Percentiles rank a stretch among this genome's conserved stretches.
phyloP scores from a whole-genome alignment of 2,329 filamentous ascomycete species.

The Stagonosporopsis chrysanthemi region DNA sequence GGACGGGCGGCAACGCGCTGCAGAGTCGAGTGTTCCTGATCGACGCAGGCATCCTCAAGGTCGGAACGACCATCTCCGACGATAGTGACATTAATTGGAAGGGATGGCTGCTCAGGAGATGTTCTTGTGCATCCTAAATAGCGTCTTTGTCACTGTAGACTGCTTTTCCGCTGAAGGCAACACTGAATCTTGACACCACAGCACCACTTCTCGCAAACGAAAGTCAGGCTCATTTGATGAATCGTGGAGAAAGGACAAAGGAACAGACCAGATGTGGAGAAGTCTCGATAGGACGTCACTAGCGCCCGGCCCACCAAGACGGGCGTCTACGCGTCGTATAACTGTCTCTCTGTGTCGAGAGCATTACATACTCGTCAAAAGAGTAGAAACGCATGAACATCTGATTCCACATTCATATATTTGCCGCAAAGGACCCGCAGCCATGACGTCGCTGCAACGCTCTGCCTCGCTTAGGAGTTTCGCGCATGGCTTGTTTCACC shows the following conservation, averaged over 20 bases:
- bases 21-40: constrained; percentile 22
- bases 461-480: constrained; percentile 9
- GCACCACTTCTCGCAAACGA: neutral
- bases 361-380: neutral
- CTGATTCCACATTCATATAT: constrained; percentile 12
- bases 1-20: constrained; percentile 14
- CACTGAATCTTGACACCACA: neutral
- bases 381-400: constrained; percentile 9
- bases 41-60: constrained; percentile 26
- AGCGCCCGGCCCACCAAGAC: neutral
- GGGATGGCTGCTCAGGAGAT: constrained; percentile 6
- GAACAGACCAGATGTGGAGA: constrained; percentile 10
- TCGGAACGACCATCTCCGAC: constrained; percentile 21
- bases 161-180: neutral
- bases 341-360: neutral
- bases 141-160: neutral
- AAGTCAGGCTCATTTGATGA: neutral
- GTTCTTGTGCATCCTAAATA: neutral
- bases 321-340: neutral
- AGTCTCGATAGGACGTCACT: neutral
- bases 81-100: neutral
- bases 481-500: constrained; percentile 15
- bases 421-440: constrained; percentile 9
- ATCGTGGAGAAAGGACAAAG: neutral
- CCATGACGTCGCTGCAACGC: constrained; percentile 7